Evolutionary conservation across 805 yeast species (phyloP), one percentile per base, ranked within the genome.

Genomic region (Yarrowia sp.): DNA sequence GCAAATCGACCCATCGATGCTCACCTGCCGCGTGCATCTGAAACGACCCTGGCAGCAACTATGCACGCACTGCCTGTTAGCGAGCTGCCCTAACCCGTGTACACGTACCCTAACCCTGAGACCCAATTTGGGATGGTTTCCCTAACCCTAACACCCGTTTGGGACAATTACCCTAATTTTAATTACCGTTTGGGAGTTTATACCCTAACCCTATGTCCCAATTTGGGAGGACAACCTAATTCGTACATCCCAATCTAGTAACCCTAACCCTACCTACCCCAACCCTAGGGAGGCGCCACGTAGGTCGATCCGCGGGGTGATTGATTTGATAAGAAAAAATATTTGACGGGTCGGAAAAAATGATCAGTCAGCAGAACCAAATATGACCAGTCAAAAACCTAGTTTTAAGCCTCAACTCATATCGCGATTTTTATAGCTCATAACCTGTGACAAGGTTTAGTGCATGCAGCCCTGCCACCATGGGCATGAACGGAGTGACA

Each of bases 31-130:
- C 28, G 39, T 32, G 28, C 39, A 18, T 35, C 28, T 48, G 55
- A 33, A 48, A 48, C 55, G 55, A 48, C 55, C 55, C 55, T 48
- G 55, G 41, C 55, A 48, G 55, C 55, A 48, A 35, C 41, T 31
- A 48, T 48, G 55, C 55, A 48, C 15, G 55, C 55, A 48, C 41
- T 7, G 39, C 41, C 41, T 33, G 28, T 48, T 48, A 32, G 38
- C 38, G 51, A 47, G 28, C 31, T 15, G 31, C 48, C 48, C 48
- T 43, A 22, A 28, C 48, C 48, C 48, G 4, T 10, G 9, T 8
- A 4, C 10, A 8, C 8, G n/a, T 18, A n/a, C 22, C 15, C 55
- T 48, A 33, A 8, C 55, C 41, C 53, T 45, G 8, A n/a, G n/a
- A n/a, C n/a, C n/a, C n/a, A n/a, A 5, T 22, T 22, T 22, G 28